Conservation (phyloP, 2,329 filamentous ascomycete genomes). For the Chaetomium olivaceum region DNA sequence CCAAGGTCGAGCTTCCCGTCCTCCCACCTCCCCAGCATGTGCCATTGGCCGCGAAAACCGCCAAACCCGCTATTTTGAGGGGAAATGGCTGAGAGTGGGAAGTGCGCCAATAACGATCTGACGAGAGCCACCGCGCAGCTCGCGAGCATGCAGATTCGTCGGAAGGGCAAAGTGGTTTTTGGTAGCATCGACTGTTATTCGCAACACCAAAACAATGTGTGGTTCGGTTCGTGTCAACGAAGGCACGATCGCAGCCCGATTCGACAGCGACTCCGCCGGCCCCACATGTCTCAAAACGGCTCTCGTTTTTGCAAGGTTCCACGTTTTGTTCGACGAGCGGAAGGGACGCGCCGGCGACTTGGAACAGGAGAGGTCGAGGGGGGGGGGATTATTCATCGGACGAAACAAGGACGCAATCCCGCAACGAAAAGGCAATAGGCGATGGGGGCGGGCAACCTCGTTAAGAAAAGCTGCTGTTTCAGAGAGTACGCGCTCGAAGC, state of each 20-base stretch:
- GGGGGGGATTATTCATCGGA: neutral
- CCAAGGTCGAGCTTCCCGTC: constrained; percentile 15
- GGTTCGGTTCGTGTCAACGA: constrained; percentile 14
- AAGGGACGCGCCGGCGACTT: neutral
- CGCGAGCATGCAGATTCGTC: constrained; percentile 17
- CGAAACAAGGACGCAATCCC: constrained; percentile 2
- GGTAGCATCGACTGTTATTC: constrained; percentile 21
- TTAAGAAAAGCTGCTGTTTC: constrained; percentile 22
- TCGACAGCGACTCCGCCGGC: constrained; percentile 21
- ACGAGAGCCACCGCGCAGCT: constrained; percentile 11
- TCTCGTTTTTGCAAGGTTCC: neutral
- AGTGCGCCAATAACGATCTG: constrained; percentile 14
- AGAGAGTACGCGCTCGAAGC: constrained; percentile 16
- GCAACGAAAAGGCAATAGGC: neutral
- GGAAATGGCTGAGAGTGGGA: neutral
- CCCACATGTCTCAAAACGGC: constrained; percentile 11
- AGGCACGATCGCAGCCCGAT: constrained; percentile 23
- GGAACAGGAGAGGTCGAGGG: neutral
- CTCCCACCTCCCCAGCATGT: neutral
- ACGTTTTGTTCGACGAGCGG: neutral
- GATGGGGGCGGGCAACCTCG: neutral
- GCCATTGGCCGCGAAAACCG: constrained; percentile 14
- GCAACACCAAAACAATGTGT: constrained; percentile 23
- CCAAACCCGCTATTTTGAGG: constrained; percentile 14
- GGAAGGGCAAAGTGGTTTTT: neutral